These are phyloP conservation scores for Colletotrichum sublineola DNA, from an alignment of 2,329 filamentous ascomycete genomes.

Conservation along the genomic window DNA sequence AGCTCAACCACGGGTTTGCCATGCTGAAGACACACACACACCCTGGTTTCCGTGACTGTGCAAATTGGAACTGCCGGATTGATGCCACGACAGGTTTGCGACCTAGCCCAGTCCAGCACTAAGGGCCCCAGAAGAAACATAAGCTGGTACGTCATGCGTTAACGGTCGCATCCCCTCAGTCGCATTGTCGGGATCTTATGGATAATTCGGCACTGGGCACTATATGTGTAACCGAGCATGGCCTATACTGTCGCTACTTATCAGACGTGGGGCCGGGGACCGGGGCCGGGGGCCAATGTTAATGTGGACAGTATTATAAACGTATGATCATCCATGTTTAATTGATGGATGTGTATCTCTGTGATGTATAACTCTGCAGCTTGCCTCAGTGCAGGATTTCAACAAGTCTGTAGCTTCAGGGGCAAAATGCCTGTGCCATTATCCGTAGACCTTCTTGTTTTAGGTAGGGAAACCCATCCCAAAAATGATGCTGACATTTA, in stretches of 20 bases:
- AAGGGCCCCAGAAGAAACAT: conserved; percentile 9
- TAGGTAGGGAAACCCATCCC: no score
- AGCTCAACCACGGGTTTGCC: background rate
- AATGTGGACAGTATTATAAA: no score
- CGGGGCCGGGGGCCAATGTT: background rate
- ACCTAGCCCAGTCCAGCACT: conserved; percentile 7
- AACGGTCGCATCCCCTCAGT: background rate
- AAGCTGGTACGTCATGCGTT: conserved; percentile 24
- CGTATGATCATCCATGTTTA: no score
- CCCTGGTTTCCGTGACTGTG: background rate
- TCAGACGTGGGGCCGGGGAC: conserved; percentile 9
- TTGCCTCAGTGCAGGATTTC: no score
- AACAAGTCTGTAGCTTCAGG: no score
- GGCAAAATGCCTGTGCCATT: no score
- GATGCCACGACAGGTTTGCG: background rate
- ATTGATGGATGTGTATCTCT: no score
- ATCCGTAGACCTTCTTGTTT: no score
- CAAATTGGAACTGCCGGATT: background rate
- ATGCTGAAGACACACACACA: background rate
- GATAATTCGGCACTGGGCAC: conserved; percentile 27
- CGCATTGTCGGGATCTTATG: background rate
- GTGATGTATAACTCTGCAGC: no score
- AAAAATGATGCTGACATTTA: no score
- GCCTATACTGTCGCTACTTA: conserved; percentile 26
- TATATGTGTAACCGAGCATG: conserved; percentile 35